Evolutionary conservation across 2,329 filamentous ascomycete species (phyloP).

Genomic region (Stagonosporopsis rhizophila): DNA sequence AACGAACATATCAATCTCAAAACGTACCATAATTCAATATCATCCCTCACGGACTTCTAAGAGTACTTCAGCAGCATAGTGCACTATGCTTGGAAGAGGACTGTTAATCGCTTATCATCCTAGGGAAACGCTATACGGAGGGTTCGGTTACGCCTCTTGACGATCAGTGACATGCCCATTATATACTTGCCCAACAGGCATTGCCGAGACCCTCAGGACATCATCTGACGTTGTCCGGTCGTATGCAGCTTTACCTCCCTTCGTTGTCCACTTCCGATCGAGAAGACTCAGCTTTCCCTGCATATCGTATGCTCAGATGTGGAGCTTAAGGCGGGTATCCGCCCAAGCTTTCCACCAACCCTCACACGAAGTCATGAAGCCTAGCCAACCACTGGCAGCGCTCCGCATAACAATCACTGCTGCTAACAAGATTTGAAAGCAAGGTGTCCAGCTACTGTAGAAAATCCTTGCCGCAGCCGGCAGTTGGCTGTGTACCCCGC

Average conservation of each 20-base stretch:
- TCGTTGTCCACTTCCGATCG: not conserved
- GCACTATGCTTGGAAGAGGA: not conserved
- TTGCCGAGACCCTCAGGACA: not conserved
- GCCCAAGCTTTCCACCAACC: conserved; percentile 13
- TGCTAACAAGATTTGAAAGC: conserved; percentile 1
- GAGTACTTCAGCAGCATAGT: not conserved
- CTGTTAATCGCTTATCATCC: not conserved
- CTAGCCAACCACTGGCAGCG: not conserved
- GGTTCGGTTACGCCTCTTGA: not conserved
- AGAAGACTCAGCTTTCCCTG: not conserved
- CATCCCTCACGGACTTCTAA: not conserved
- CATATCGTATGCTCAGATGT: not conserved
- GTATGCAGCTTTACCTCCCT: not conserved
- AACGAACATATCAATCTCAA: not conserved
- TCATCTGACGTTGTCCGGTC: not conserved
- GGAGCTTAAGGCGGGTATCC: not conserved
- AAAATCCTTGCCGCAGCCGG: conserved; percentile 9
- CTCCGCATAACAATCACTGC: conserved; percentile 1
- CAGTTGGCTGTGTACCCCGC: conserved; percentile 6
- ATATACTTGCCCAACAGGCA: not conserved
- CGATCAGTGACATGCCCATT: not conserved
- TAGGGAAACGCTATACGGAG: conserved; percentile 1
- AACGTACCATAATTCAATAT: not conserved
- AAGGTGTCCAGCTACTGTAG: not conserved
- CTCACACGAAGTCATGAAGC: not conserved